Evolutionary conservation across 1,284 basidiomycete species (phyloP), one percentile per base, ranked within the genome.

Genomic region (Earliella scabrosa): DNA sequence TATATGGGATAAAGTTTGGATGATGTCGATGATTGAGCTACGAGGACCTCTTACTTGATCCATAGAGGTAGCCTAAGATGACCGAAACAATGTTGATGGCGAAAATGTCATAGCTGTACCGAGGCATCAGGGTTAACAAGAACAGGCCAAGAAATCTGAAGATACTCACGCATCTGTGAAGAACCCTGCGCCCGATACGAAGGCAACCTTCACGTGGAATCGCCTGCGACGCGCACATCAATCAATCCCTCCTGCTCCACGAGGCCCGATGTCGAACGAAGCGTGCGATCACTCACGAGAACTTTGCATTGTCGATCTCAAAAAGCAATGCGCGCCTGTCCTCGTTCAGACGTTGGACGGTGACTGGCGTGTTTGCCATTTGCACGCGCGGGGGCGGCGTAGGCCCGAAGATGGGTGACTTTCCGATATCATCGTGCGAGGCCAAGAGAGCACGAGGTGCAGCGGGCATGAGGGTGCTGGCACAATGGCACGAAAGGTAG

Each of bases 131-230:
- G 4, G 24, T 31, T 31, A 31, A n/a, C 9, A n/a, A n/a, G n/a
- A n/a, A n/a, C n/a, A n/a, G n/a, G n/a, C n/a, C n/a, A n/a, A n/a
- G n/a, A n/a, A n/a, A n/a, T n/a, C n/a, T n/a, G n/a, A n/a, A n/a
- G n/a, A 18, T 63, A 73, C 85, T 68, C 66, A 90, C 82, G 88
- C 88, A 75, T 91, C 91, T 31, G 91, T 92, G 75, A 92, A 93
- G 77, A 93, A 93, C 44, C 91, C 91, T 10, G 87, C 87, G 58
- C 90, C 89, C 2, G 92, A 90, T 10, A 93, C 88, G 45, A 85
- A 61, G 68, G 82, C 84, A 52, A 92, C 80, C 68, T 89, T 91
- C 54, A 87, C 80, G 66, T 93, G 90, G 69, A 80, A 69, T 78
- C 76, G 73, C 3, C 73, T 75, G 49, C 6, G 6, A n/a, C 29